Conservation (phyloP, 2,329 filamentous ascomycete species). For the Rhytidhysteron rufulum region DNA sequence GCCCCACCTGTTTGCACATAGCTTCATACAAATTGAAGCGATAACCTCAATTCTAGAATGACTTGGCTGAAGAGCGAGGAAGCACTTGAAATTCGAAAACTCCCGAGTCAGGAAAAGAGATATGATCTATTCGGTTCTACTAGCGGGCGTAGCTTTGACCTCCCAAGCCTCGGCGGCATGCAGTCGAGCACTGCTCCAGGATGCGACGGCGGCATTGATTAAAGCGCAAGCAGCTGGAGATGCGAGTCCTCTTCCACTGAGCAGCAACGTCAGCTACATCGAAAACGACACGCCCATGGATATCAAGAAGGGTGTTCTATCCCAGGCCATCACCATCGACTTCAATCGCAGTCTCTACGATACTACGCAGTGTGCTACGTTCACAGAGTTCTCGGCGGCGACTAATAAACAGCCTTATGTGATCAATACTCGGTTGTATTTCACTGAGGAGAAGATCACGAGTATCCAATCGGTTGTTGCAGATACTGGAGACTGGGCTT, state of each 20-base stretch:
- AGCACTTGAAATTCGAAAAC: not conserved
- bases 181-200: slow-evolving; percentile 12
- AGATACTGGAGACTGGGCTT: slow-evolving; percentile 1
- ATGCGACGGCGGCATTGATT: slow-evolving; percentile 11
- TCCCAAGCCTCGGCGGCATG: slow-evolving; percentile 12
- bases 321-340: slow-evolving; percentile 13
- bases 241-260: slow-evolving; percentile 7
- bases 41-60: not conserved
- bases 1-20: not conserved
- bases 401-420: slow-evolving; percentile 18
- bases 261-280: not conserved
- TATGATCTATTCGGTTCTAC: not conserved
- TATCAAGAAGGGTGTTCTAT: slow-evolving; percentile 8
- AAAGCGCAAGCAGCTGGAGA: slow-evolving; percentile 15
- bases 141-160: slow-evolving; percentile 3
- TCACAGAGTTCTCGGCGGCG: slow-evolving; percentile 16
- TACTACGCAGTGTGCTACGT: slow-evolving; percentile 16
- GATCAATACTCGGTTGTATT: slow-evolving; percentile 13
- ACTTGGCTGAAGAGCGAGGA: not conserved
- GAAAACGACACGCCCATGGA: not conserved
- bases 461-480: not conserved
- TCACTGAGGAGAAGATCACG: slow-evolving; percentile 10
- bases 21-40: not conserved
- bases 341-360: slow-evolving; percentile 16
- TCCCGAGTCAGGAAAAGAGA: not conserved